Conservation (phyloP, 2,329 filamentous ascomycete genomes). For the Fusarium compactum region DNA sequence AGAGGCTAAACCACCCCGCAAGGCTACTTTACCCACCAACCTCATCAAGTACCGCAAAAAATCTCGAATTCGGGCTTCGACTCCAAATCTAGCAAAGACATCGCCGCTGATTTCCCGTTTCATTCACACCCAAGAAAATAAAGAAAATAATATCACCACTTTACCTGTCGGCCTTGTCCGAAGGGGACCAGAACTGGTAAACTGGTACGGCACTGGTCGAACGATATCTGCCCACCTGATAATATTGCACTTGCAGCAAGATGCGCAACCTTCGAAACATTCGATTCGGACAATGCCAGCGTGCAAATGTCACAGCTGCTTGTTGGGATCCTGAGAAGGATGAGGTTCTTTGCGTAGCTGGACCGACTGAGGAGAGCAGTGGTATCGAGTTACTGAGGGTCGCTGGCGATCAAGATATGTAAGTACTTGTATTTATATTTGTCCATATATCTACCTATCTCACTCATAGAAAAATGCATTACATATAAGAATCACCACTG, state of each 20-base stretch:
- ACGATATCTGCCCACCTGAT: constrained; percentile 42
- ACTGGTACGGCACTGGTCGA: constrained; percentile 32
- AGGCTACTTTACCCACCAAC: constrained; percentile 33
- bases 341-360: constrained; percentile 84
- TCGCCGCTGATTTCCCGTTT: constrained; percentile 42
- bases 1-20: neutral
- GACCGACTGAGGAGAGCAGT: constrained; percentile 77
- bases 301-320: constrained; percentile 75
- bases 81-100: constrained; percentile 42
- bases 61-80: constrained; percentile 45
- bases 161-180: constrained; percentile 36
- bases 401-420: constrained; percentile 59
- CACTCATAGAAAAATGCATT: neutral
- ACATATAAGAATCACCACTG: constrained; percentile 9
- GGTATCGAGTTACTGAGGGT: constrained; percentile 78
- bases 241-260: constrained; percentile 30
- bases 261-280: constrained; percentile 94
- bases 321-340: constrained; percentile 88
- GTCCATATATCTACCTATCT: neutral
- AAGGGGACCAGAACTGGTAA: constrained; percentile 31
- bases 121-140: constrained; percentile 36
- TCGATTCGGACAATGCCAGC: constrained; percentile 74
- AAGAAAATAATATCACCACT: constrained; percentile 28
- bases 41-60: constrained; percentile 43
- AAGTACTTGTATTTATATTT: constrained; percentile 43